These are phyloP conservation scores for Leucocoprinus sp. DNA, from an alignment of 768 basidiomycete species.

Conservation along the genomic window DNA sequence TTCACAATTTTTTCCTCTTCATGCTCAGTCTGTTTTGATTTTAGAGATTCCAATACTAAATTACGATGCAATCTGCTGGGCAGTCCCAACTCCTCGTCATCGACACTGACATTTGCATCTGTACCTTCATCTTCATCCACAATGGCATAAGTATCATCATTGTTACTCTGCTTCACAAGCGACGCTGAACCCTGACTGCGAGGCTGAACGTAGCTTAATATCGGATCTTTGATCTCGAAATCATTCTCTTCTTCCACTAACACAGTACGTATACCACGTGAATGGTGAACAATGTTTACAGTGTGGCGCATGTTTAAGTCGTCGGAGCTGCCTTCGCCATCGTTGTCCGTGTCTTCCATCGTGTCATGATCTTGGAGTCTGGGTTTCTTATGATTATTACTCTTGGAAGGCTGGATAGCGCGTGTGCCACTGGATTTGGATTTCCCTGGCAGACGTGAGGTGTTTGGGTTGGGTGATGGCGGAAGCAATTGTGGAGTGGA, in stretches of 20 bases:
- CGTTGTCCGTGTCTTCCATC: constrained; percentile 22
- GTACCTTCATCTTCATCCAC: constrained; percentile 19
- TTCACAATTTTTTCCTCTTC: constrained; percentile 51
- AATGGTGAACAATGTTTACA: constrained; percentile 9
- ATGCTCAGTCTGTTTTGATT: constrained; percentile 28
- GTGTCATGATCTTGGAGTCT: constrained; percentile 22
- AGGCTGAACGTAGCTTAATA: constrained; percentile 20
- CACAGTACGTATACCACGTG: constrained; percentile 9
- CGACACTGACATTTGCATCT: constrained; percentile 24
- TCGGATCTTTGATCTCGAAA: constrained; percentile 25
- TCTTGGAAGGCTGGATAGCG: constrained; percentile 19
- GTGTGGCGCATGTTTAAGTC: background rate
- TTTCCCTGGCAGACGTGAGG: constrained; percentile 17
- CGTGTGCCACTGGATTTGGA: constrained; percentile 26
- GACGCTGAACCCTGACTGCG: constrained; percentile 7
- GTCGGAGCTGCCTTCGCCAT: constrained; percentile 12
- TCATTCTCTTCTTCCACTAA: constrained; percentile 16
- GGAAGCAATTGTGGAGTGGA: constrained; percentile 67
- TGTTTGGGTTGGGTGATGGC: constrained; percentile 24
- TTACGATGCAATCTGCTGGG: constrained; percentile 60
- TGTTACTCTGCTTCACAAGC: constrained; percentile 1
- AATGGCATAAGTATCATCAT: background rate
- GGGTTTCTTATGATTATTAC: constrained; percentile 41
- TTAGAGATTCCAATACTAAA: constrained; percentile 48
- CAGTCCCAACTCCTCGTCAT: constrained; percentile 39